Conservation (phyloP, 768 basidiomycete species). For the Fomitopsis pulvina region DNA sequence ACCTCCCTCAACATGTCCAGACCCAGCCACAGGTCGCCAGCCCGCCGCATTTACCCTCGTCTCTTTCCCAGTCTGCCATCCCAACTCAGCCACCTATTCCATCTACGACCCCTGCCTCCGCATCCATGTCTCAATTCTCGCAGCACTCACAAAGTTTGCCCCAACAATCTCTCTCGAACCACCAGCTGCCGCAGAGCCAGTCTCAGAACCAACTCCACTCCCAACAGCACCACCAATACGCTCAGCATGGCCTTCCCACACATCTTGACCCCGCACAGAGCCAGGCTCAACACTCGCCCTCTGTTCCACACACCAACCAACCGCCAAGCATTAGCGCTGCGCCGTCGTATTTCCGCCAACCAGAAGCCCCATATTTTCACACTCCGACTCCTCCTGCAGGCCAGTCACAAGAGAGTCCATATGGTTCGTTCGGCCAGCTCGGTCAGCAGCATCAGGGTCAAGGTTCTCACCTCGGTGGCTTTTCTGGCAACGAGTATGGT, state of each 20-base stretch:
- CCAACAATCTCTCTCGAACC: conserved; percentile 17
- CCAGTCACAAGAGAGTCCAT: conserved; percentile 56
- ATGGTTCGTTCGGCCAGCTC: conserved; percentile 63
- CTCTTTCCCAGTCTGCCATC: conserved; percentile 22
- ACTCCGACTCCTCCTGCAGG: conserved; percentile 67
- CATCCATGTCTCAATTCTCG: conserved; percentile 26
- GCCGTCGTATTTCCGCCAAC: conserved; percentile 64
- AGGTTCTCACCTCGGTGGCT: conserved; percentile 42
- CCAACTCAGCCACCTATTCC: conserved; percentile 21
- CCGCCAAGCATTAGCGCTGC: conserved; percentile 36
- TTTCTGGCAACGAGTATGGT: conserved; percentile 58
- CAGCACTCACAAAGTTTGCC: conserved; percentile 21
- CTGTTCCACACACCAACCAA: conserved; percentile 28
- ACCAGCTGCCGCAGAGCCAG: conserved; percentile 17
- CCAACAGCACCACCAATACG: conserved; percentile 43
- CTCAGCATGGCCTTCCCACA: conserved; percentile 58
- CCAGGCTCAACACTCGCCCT: conserved; percentile 31
- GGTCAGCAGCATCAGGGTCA: conserved; percentile 52
- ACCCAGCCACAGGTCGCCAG: conserved; percentile 8
- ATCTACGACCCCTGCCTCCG: conserved; percentile 20
- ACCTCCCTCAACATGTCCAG: conserved; percentile 21
- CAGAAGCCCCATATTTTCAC: conserved; percentile 70
- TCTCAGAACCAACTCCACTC: conserved; percentile 9
- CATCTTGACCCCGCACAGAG: conserved; percentile 58
- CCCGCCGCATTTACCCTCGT: conserved; percentile 17